Evolutionary conservation across 176 grass and related monocot genomes (phyloP).

Genomic region (Triticum urartu): DNA sequence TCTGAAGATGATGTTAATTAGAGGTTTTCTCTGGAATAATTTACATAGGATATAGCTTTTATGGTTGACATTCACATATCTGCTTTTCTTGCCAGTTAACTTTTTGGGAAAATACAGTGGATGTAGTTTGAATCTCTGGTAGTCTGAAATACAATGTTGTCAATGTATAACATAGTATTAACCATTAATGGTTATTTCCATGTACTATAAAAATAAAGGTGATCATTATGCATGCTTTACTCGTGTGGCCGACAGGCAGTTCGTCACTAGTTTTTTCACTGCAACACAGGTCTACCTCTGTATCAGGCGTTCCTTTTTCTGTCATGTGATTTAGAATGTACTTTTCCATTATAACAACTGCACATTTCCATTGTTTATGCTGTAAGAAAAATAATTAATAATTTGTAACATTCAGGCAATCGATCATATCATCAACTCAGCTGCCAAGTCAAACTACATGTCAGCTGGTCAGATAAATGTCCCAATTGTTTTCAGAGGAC

Average conservation of each 20-base stretch:
- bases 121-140: background rate
- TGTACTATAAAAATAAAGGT: background rate
- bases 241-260: background rate
- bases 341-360: background rate
- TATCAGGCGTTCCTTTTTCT: background rate
- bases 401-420: slow-evolving; percentile 66
- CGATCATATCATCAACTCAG: slow-evolving; percentile 99
- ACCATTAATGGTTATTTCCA: background rate
- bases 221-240: background rate
- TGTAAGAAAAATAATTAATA: background rate
- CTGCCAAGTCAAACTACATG: slow-evolving; percentile 98
- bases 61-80: background rate
- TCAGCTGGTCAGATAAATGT: slow-evolving; percentile 84
- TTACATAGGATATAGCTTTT: background rate
- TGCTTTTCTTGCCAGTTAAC: background rate
- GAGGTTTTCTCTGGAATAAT: background rate
- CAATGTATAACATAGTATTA: background rate
- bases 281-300: background rate
- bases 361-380: background rate
- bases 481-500: slow-evolving; percentile 95
- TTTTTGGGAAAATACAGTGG: background rate
- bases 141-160: background rate
- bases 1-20: background rate
- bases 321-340: background rate
- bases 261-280: background rate